Conservation (phyloP, 768 basidiomycete species). For the Macrolepiota dolichaula region DNA sequence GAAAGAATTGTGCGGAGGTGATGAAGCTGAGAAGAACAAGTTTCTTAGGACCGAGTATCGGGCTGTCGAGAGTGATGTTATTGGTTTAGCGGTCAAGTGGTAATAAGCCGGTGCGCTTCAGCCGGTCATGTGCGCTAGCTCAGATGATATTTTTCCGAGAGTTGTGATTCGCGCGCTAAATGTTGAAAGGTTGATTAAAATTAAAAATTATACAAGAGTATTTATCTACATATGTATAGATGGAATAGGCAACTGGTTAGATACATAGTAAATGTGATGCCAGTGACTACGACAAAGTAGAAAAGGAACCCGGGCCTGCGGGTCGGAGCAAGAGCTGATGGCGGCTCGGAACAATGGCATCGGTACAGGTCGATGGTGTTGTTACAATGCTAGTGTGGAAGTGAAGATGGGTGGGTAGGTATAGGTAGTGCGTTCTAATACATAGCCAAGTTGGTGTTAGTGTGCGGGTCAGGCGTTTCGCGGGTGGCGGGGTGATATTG, state of each 20-base stretch:
- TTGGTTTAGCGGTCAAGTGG: constrained; percentile 77
- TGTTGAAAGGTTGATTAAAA: constrained; percentile 9
- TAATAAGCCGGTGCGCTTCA: constrained; percentile 21
- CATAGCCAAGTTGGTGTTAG: not conserved
- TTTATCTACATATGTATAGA: constrained; percentile 12
- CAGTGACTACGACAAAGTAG: not conserved
- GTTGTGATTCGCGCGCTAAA: too few relatives aligned
- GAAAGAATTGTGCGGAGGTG: constrained; percentile 26
- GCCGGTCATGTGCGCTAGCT: not conserved
- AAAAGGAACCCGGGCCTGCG: constrained; percentile 1
- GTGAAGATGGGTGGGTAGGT: not conserved
- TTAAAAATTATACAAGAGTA: constrained; percentile 7
- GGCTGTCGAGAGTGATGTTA: constrained; percentile 82
- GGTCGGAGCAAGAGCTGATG: constrained; percentile 6
- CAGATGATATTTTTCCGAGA: not conserved
- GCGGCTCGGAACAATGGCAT: constrained; percentile 6
- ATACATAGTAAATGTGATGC: not conserved
- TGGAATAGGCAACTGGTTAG: not conserved
- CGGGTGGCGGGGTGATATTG: constrained; percentile 4
- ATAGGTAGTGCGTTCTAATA: not conserved
- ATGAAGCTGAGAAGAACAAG: constrained; percentile 38
- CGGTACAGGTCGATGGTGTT: constrained; percentile 5
- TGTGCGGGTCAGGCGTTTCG: not conserved
- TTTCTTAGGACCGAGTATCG: constrained; percentile 78
- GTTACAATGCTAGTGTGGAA: constrained; percentile 6